phyloP scores from a whole-genome alignment of 129 eudicot species.

The Flaveria robusta region DNA sequence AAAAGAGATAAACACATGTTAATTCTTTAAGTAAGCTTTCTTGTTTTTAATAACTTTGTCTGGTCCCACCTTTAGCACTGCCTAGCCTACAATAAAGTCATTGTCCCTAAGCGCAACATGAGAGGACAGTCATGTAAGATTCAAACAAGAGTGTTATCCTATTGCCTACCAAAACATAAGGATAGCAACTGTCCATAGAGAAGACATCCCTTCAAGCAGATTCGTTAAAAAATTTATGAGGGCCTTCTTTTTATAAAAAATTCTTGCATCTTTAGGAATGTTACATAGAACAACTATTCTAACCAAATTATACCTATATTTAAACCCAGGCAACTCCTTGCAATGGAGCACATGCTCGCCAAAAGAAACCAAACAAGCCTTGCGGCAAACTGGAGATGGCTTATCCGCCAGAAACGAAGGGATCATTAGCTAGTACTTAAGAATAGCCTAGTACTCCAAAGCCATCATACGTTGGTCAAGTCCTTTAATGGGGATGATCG shows the following conservation, averaged over 20 bases:
- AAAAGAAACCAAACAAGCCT: not conserved
- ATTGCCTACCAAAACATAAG: not conserved
- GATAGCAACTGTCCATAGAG: not conserved
- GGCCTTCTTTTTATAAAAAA: not conserved
- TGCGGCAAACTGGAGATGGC: not conserved
- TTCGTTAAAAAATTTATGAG: not conserved
- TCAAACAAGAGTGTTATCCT: not conserved
- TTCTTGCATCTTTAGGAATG: not conserved
- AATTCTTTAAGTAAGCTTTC: no score
- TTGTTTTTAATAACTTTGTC: not conserved
- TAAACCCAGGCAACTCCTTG: not conserved
- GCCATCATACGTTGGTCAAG: not conserved
- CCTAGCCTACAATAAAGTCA: not conserved
- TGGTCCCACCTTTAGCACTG: not conserved
- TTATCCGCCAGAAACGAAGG: not conserved
- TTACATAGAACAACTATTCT: not conserved
- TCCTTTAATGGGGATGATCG: not conserved
- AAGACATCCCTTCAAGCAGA: not conserved
- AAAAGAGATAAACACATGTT: no score
- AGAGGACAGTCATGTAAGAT: not conserved
- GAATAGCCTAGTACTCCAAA: not conserved
- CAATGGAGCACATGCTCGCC: not conserved
- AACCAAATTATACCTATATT: not conserved
- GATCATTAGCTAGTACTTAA: not conserved
- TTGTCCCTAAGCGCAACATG: not conserved